Conservation (phyloP, 257 asterid species). For the Nicotiana noctiflora region DNA sequence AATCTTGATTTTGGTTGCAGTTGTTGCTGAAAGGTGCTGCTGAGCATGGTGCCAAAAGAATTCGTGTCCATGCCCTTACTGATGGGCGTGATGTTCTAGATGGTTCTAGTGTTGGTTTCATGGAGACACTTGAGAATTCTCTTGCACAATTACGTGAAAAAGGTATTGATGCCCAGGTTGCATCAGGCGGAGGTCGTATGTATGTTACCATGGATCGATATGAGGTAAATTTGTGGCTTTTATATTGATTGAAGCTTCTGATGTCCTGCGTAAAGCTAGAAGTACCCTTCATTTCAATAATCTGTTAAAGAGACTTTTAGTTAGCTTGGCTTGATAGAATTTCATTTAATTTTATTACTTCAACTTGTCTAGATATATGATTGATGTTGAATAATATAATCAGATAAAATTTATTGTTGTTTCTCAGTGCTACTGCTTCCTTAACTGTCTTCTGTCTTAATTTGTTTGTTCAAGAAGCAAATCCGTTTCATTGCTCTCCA, state of each 20-base stretch:
- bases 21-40: conserved; percentile 81
- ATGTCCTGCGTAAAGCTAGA: background rate
- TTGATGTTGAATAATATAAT: background rate
- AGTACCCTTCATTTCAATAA: background rate
- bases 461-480: background rate
- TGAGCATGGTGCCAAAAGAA: conserved; percentile 82
- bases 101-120: conserved; percentile 81
- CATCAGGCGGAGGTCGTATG: conserved; percentile 99
- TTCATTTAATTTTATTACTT: background rate
- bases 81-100: conserved; percentile 99
- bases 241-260: background rate
- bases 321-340: background rate
- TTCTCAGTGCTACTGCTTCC: background rate
- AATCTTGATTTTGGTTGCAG: conserved; percentile 33
- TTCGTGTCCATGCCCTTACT: conserved; percentile 80
- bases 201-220: conserved; percentile 95
- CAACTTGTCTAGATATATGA: background rate
- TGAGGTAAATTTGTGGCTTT: conserved; percentile 40
- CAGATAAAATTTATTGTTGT: background rate
- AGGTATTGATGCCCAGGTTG: conserved; percentile 82
- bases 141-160: conserved; percentile 61
- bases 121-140: conserved; percentile 77
- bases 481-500: background rate
- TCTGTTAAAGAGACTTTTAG: background rate
- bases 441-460: background rate